phyloP scores from a whole-genome alignment of 768 basidiomycete species.

The Lactarius hatsudake region DNA sequence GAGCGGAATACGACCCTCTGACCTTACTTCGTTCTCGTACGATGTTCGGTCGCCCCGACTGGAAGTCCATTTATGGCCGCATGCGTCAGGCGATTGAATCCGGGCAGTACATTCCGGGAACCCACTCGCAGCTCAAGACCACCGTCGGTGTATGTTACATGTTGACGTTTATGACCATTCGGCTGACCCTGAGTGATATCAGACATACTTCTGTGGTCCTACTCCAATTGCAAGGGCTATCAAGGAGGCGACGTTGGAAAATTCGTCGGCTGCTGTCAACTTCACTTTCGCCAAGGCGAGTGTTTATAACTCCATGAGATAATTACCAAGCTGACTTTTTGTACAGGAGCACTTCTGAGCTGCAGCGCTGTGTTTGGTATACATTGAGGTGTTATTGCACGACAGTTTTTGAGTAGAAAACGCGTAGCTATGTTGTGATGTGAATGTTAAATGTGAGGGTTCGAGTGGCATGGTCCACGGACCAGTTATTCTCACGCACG shows the following conservation, averaged over 20 bases:
- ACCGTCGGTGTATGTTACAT: slow-evolving; percentile 68
- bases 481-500: neutral
- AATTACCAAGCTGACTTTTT: slow-evolving; percentile 11
- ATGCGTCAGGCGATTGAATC: slow-evolving; percentile 76
- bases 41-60: slow-evolving; percentile 90
- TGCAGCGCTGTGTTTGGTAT: neutral
- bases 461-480: neutral
- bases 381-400: neutral
- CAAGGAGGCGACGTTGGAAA: slow-evolving; percentile 62
- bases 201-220: slow-evolving; percentile 92
- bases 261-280: slow-evolving; percentile 54
- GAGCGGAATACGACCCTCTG: slow-evolving; percentile 83
- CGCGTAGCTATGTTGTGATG: neutral
- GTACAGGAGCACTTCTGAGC: slow-evolving; percentile 59
- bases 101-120: slow-evolving; percentile 79
- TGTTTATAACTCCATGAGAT: slow-evolving; percentile 24
- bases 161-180: slow-evolving; percentile 11
- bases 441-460: neutral
- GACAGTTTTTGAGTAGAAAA: neutral
- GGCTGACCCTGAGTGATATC: slow-evolving; percentile 9
- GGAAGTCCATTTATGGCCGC: slow-evolving; percentile 73
- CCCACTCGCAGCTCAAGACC: slow-evolving; percentile 74
- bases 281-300: slow-evolving; percentile 83
- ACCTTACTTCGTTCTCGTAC: slow-evolving; percentile 87
- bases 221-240: slow-evolving; percentile 70